Evolutionary conservation across 164 flowering plant genomes (phyloP).

Genomic region (Sedum album): DNA sequence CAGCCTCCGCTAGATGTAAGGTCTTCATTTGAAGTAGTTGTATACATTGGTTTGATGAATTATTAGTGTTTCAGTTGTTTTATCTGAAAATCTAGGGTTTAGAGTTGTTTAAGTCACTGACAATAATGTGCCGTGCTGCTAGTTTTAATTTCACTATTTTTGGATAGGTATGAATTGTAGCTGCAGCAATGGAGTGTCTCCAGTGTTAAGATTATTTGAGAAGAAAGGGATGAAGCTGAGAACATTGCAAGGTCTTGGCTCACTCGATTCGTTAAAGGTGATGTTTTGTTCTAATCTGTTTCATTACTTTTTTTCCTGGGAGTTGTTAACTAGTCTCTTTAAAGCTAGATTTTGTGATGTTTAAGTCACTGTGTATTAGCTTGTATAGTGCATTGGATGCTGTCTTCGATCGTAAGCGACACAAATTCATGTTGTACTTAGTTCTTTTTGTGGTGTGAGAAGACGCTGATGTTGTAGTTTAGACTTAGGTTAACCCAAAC

Average conservation of each 20-base stretch:
- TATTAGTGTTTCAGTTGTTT: too few relatives aligned
- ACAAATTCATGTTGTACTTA: background rate
- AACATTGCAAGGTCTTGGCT: background rate
- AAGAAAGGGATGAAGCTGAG: background rate
- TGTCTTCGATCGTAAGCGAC: background rate
- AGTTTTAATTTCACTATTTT: background rate
- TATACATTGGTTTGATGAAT: too few relatives aligned
- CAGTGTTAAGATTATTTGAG: background rate
- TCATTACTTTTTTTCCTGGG: background rate
- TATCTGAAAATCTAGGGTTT: too few relatives aligned
- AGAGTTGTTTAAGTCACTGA: background rate
- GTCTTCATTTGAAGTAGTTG: background rate
- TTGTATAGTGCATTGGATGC: background rate
- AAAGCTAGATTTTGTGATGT: background rate
- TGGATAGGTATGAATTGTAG: background rate
- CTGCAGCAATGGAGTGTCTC: background rate
- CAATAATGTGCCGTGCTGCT: background rate
- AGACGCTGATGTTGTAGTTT: background rate
- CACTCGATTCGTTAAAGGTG: conserved; percentile 6
- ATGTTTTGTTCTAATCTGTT: background rate
- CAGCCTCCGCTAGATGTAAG: background rate
- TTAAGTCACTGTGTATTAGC: background rate
- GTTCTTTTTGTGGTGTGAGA: background rate
- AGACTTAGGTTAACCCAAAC: background rate
- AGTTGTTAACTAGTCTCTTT: background rate